Base-by-base conservation (phyloP, 768 basidiomycete species). In the Podaxis sp. region DNA sequence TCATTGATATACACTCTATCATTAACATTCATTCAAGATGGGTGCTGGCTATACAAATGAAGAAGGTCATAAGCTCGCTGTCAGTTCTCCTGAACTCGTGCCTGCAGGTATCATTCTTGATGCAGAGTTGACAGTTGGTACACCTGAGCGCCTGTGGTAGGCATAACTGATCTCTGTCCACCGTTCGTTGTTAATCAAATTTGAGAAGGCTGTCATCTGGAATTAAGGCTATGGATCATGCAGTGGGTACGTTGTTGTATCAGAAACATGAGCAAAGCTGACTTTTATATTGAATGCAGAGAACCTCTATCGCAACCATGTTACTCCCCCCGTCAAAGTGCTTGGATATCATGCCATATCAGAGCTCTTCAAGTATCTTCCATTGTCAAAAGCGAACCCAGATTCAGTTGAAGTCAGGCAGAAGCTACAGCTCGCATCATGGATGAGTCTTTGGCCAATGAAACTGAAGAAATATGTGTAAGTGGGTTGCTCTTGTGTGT, bases 391-490 rank as follows among this genome's bases (percentile, higher is more conserved):
- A 70, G 83, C 78, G 13, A 74, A 88, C 64, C 86, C 88, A 0
- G 68, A 73, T 28, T 77, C 84, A 63, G 64, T 92, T 38, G 81
- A 79, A n/a, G 72, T 77, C 57, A 84, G 91, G 15, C 88, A 91
- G 67, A 87, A 82, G 70, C 78, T 91, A 13, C 84, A 90, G 70
- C 60, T 92, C 46, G 91, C 90, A 2, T 83, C 89, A 0, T 92
- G 89, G 91, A 90, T 90, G 88, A 90, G 87, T 65, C 66, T 90
- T 11, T 91, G 88, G 89, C 89, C 90, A 0, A 73, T 80, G 48
- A 85, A 82, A 67, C 62, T 79, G 8, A 84, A 86, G 67, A 80
- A 76, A 67, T 86, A 86, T 67, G 79, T 80, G 87, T 85, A 66
- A 60, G 73, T 58, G 20, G 30, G 24, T 37, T 33, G 6, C 33